Evolutionary conservation across 768 basidiomycete genomes (phyloP).

Genomic region (Clavulina sp.): DNA sequence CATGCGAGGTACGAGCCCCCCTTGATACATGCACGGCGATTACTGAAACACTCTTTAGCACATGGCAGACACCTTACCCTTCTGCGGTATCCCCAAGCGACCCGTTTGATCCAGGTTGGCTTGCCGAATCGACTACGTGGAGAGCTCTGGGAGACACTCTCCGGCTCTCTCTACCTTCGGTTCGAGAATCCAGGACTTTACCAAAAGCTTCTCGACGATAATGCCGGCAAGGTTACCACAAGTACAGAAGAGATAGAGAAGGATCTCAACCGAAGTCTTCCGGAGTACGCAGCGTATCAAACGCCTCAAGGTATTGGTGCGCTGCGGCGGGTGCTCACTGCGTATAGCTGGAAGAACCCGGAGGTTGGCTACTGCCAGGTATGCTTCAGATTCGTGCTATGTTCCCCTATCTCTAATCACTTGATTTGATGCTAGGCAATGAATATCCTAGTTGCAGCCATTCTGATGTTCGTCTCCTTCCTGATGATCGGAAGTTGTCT

Average conservation of each 20-base stretch:
- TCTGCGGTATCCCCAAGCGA: conserved; percentile 88
- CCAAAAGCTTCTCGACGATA: conserved; percentile 50
- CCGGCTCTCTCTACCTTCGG: conserved; percentile 83
- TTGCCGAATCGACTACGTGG: conserved; percentile 87
- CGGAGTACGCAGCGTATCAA: conserved; percentile 95
- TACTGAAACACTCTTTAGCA: conserved; percentile 26
- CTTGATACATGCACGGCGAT: background rate
- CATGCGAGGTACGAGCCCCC: conserved; percentile 38
- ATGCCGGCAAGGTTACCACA: conserved; percentile 60
- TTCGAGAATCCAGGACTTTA: conserved; percentile 77
- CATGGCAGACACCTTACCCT: conserved; percentile 93
- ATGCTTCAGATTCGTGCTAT: conserved; percentile 10
- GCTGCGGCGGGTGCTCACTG: conserved; percentile 77
- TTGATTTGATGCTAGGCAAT: conserved; percentile 43
- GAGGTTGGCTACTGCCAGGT: conserved; percentile 91
- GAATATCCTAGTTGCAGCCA: conserved; percentile 95
- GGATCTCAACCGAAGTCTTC: conserved; percentile 86
- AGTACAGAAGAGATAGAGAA: conserved; percentile 99
- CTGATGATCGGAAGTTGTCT: background rate
- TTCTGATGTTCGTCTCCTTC: conserved; percentile 69
- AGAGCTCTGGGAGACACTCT: conserved; percentile 96
- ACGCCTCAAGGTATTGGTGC: conserved; percentile 69
- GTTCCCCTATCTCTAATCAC: conserved; percentile 3
- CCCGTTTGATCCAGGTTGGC: conserved; percentile 93
- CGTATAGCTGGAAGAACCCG: conserved; percentile 91